Evolutionary conservation across 352 stramenopile species (phyloP).

Genomic region (Phytophthora sojae): DNA sequence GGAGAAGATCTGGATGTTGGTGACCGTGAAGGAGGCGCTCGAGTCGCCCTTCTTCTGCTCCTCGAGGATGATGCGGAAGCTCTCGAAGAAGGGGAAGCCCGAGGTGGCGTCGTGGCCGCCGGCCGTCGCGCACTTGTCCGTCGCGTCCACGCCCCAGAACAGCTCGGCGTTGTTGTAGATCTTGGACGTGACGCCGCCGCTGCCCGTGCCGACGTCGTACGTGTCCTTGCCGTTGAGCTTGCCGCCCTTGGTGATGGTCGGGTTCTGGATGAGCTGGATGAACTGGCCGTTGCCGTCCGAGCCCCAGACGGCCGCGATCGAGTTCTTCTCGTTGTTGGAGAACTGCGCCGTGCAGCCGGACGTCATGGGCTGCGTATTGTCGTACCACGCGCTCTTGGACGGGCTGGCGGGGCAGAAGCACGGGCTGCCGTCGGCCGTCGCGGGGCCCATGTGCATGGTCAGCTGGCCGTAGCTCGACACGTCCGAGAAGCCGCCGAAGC

Average conservation of each 20-base stretch:
- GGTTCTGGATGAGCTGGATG: conserved; percentile 79
- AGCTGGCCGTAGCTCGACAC: conserved; percentile 71
- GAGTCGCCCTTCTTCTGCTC: conserved; percentile 79
- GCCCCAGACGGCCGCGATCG: conserved; percentile 74
- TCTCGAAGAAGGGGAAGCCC: conserved; percentile 83
- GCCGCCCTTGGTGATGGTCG: conserved; percentile 64
- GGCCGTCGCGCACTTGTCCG: conserved; percentile 44
- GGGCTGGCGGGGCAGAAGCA: conserved; percentile 64
- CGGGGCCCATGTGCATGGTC: conserved; percentile 77
- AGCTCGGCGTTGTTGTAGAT: conserved; percentile 83
- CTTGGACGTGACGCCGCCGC: conserved; percentile 58
- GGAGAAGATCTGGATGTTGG: conserved; percentile 79
- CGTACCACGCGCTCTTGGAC: conserved; percentile 65
- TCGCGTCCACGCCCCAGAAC: conserved; percentile 69
- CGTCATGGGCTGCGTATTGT: conserved; percentile 66
- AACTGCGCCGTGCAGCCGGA: conserved; percentile 78
- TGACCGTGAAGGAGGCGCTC: conserved; percentile 77
- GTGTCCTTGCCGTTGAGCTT: conserved; percentile 63
- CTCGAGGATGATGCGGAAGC: conserved; percentile 76
- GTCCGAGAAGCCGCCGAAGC: conserved; percentile 43
- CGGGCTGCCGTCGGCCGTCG: conserved; percentile 43
- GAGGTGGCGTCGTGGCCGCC: conserved; percentile 70
- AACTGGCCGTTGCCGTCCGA: conserved; percentile 67
- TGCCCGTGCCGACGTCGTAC: conserved; percentile 64
- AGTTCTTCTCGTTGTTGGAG: conserved; percentile 60